Conservation (phyloP, 139 green algal genomes). For the Coccomyxa sp. region DNA sequence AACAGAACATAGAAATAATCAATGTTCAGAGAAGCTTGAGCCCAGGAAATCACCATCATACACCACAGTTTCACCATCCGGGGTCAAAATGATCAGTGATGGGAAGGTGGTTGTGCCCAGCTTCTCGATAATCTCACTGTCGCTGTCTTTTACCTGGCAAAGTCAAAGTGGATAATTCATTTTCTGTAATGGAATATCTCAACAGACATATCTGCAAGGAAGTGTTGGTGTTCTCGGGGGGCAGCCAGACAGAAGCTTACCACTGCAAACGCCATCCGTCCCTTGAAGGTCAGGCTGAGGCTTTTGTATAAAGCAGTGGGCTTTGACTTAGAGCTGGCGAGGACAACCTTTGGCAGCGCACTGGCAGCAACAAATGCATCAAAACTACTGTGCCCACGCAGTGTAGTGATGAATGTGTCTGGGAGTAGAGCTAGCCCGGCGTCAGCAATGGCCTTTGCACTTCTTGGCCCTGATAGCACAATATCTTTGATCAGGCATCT, state of each 20-base stretch:
- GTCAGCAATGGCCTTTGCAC: slow-evolving; percentile 9
- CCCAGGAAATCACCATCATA: slow-evolving; percentile 16
- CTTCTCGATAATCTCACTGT: neutral
- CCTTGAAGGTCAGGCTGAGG: slow-evolving; percentile 23
- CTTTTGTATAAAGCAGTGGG: slow-evolving; percentile 23
- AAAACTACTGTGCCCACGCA: neutral
- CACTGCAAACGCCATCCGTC: slow-evolving; percentile 24
- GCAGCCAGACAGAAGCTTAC: neutral
- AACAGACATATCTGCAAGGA: neutral
- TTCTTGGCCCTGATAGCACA: neutral
- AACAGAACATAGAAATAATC: neutral
- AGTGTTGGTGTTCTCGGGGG: neutral
- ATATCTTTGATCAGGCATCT: neutral
- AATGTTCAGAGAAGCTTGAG: neutral
- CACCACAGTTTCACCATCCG: slow-evolving; percentile 4
- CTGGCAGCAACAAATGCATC: neutral
- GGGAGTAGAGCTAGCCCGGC: neutral
- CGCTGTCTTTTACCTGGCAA: neutral
- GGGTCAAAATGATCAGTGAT: slow-evolving; percentile 18
- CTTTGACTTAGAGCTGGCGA: slow-evolving; percentile 21
- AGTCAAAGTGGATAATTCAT: too few species aligned
- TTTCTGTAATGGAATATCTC: neutral
- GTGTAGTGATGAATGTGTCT: neutral
- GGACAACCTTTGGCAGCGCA: slow-evolving; percentile 19
- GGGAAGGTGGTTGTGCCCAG: slow-evolving; percentile 9